phyloP scores from a whole-genome alignment of 306 rosid species.

The Cucurbita argyrosperma region DNA sequence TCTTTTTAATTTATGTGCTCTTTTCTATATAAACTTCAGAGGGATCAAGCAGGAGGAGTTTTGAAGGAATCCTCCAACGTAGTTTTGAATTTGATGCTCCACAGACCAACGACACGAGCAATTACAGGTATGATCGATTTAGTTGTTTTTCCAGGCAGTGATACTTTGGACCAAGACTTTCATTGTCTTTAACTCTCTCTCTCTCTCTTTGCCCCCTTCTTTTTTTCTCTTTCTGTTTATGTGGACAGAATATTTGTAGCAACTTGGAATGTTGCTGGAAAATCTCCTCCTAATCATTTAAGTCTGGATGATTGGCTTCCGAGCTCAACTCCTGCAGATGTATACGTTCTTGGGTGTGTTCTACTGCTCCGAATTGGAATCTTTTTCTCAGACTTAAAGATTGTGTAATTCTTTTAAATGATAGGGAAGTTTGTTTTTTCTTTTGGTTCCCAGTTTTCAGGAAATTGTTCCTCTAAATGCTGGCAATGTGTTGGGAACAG shows the following conservation, averaged over 20 bases:
- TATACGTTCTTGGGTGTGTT: slow-evolving; percentile 82
- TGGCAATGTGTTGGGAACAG: slow-evolving; percentile 90
- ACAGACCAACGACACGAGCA: neutral
- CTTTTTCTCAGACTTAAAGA: neutral
- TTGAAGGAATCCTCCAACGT: slow-evolving; percentile 2
- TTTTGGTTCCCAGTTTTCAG: slow-evolving; percentile 53
- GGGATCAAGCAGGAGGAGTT: slow-evolving; percentile 8
- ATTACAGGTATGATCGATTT: slow-evolving; percentile 2
- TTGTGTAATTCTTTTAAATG: neutral
- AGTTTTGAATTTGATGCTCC: neutral
- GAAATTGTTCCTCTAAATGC: slow-evolving; percentile 97
- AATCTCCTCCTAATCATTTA: slow-evolving; percentile 72
- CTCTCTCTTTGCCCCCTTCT: neutral
- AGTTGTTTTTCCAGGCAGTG: neutral
- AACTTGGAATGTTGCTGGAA: slow-evolving; percentile 98
- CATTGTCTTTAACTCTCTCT: neutral
- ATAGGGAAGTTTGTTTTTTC: neutral
- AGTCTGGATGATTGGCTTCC: slow-evolving; percentile 95
- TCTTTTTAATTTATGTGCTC: neutral
- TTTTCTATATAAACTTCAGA: neutral
- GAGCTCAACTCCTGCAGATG: slow-evolving; percentile 78
- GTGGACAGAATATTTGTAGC: slow-evolving; percentile 61
- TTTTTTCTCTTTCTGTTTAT: neutral
- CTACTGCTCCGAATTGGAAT: neutral
- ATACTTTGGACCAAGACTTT: neutral